Conservation (phyloP, 305 asterid genomes). For the Petunia hybrid region DNA sequence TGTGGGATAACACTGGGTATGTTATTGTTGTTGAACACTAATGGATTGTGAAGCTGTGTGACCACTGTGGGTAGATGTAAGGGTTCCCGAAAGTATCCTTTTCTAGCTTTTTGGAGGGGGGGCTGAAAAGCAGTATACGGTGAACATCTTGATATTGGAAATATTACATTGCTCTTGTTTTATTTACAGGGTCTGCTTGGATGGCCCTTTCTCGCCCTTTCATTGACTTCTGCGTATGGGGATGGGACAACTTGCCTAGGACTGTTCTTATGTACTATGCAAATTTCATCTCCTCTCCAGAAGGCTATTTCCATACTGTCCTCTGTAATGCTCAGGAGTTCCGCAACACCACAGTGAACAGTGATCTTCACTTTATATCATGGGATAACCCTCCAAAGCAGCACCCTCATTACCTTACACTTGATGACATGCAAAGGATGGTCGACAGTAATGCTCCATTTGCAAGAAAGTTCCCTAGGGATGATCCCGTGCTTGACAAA, state of each 20-base stretch:
- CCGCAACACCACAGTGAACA: slow-evolving; percentile 86
- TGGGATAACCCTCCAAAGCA: slow-evolving; percentile 99
- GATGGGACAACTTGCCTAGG: slow-evolving; percentile 97
- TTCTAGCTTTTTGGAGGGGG: not conserved
- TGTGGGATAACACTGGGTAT: no score
- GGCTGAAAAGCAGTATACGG: not conserved
- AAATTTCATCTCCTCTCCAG: slow-evolving; percentile 95
- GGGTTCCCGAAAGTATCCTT: not conserved
- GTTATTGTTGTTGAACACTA: no score
- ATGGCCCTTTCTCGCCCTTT: slow-evolving; percentile 94
- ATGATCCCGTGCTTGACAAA: slow-evolving; percentile 81
- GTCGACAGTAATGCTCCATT: slow-evolving; percentile 93
- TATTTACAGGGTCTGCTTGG: slow-evolving; percentile 93
- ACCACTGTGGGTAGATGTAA: not conserved
- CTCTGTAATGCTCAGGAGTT: slow-evolving; percentile 85
- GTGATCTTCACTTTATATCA: slow-evolving; percentile 94
- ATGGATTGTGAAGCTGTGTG: not conserved
- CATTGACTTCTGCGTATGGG: slow-evolving; percentile 94
- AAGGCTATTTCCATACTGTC: slow-evolving; percentile 97
- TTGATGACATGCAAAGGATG: slow-evolving; percentile 84
- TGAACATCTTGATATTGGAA: not conserved
- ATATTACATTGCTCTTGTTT: slow-evolving; percentile 20
- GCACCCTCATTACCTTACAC: slow-evolving; percentile 87
- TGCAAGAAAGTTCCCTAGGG: slow-evolving; percentile 85
- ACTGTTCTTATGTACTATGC: slow-evolving; percentile 97